A percentile compares a stretch with the other conserved stretches of the same genome.
phyloP scores from a whole-genome alignment of 1,284 basidiomycete species.

The Ceratobasidium theobromae region DNA sequence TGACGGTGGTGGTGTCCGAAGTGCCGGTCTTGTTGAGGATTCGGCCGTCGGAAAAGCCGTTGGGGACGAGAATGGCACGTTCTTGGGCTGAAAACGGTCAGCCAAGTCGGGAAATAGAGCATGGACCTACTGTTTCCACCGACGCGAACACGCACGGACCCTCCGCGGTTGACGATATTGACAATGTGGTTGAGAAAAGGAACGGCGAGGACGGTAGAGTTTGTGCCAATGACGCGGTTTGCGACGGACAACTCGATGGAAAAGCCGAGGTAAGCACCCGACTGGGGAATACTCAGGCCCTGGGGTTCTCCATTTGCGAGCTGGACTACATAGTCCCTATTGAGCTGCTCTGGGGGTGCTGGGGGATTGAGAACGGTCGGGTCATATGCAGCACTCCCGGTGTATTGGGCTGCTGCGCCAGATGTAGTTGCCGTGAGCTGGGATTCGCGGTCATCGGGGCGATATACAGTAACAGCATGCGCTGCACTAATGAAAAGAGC shows the following conservation, averaged over 20 bases:
- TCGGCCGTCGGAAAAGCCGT: constrained; percentile 15
- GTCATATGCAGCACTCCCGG: constrained; percentile 22
- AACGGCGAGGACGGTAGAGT: constrained; percentile 51
- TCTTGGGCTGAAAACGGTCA: constrained; percentile 36
- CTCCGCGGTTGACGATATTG: constrained; percentile 61
- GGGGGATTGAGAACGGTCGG: constrained; percentile 31
- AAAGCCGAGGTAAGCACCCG: constrained; percentile 31
- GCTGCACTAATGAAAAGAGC: not conserved
- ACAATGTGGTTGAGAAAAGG: constrained; percentile 76
- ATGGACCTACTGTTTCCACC: constrained; percentile 71
- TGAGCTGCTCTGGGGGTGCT: constrained; percentile 12
- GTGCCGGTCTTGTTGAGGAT: constrained; percentile 28
- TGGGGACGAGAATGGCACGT: constrained; percentile 12
- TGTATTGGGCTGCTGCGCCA: not conserved
- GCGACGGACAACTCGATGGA: constrained; percentile 35
- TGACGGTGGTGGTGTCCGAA: constrained; percentile 28
- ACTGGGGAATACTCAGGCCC: constrained; percentile 10
- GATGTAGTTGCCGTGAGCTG: constrained; percentile 9
- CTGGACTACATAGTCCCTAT: constrained; percentile 17
- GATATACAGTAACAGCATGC: constrained; percentile 11
- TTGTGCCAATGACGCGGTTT: constrained; percentile 46
- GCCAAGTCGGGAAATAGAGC: constrained; percentile 47
- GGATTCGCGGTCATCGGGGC: not conserved
- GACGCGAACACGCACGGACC: constrained; percentile 60
- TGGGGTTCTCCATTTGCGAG: not conserved